A percentile compares a stretch with the other conserved stretches of the same genome.
phyloP scores from a whole-genome alignment of 1,284 basidiomycete genomes.

The Malassezia dermatis region DNA sequence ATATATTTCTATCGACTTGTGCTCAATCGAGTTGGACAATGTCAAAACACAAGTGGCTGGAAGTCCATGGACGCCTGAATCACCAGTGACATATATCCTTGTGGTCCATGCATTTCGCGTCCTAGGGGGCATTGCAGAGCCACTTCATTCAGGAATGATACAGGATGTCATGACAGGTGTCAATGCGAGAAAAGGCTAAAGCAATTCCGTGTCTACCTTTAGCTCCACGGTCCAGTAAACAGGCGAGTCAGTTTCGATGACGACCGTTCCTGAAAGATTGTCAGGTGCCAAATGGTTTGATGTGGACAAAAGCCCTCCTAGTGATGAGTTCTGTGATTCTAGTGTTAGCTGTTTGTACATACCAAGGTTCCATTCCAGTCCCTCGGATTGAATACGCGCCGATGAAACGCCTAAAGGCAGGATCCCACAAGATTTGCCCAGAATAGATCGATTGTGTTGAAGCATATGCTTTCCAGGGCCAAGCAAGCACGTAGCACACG shows the following conservation, averaged over 20 bases:
- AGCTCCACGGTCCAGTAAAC: slow-evolving; percentile 78
- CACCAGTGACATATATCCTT: background rate
- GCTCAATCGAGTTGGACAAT: background rate
- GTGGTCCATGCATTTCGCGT: background rate
- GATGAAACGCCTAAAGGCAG: slow-evolving; percentile 63
- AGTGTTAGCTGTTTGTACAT: slow-evolving; percentile 32
- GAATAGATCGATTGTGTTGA: slow-evolving; percentile 59
- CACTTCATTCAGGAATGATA: background rate
- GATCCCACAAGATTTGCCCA: slow-evolving; percentile 84
- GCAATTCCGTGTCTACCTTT: background rate
- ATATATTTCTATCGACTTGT: background rate
- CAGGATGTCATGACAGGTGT: background rate
- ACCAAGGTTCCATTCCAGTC: slow-evolving; percentile 84
- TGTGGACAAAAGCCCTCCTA: slow-evolving; percentile 59
- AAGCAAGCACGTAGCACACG: slow-evolving; percentile 79
- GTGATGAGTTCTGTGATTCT: slow-evolving; percentile 21
- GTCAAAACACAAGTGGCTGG: background rate
- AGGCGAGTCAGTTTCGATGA: slow-evolving; percentile 65
- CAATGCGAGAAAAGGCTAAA: background rate
- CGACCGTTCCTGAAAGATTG: slow-evolving; percentile 53
- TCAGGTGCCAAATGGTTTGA: slow-evolving; percentile 64
- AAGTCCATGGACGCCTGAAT: background rate
- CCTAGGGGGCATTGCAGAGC: slow-evolving; percentile 1
- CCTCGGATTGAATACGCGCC: slow-evolving; percentile 66
- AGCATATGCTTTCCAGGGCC: slow-evolving; percentile 70